Conservation (phyloP, 2,329 filamentous ascomycete species). For the Claviceps sp. region DNA sequence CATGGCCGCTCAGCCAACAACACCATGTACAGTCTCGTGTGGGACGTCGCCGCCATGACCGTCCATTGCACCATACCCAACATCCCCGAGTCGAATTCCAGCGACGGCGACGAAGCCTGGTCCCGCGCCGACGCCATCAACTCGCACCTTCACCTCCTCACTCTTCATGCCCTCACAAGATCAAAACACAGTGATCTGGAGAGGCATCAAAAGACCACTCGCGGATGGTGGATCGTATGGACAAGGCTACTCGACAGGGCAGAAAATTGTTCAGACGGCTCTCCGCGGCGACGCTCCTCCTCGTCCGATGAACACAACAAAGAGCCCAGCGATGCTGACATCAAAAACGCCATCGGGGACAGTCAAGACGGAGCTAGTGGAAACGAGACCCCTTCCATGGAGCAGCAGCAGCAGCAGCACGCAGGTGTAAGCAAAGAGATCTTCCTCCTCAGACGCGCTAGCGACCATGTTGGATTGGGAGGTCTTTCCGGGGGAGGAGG, state of each 20-base stretch:
- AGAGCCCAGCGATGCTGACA: constrained; percentile 7
- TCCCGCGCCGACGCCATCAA: constrained; percentile 49
- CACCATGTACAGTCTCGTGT: constrained; percentile 48
- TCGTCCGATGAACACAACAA: not conserved
- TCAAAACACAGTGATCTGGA: constrained; percentile 35
- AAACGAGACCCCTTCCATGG: not conserved
- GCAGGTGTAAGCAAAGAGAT: constrained; percentile 39
- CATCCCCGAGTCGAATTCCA: constrained; percentile 2
- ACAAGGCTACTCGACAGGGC: constrained; percentile 35
- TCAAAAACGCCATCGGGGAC: not conserved
- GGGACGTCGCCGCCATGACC: constrained; percentile 32
- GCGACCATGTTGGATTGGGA: constrained; percentile 35
- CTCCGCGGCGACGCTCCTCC: too few species aligned
- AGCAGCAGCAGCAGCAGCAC: not conserved
- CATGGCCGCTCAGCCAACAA: not conserved
- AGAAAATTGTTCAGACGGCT: not conserved
- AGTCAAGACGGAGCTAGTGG: constrained; percentile 1
- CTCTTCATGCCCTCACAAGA: constrained; percentile 35
- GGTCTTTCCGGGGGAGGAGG: constrained; percentile 25
- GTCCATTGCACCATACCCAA: constrained; percentile 4
- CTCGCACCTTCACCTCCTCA: constrained; percentile 51
- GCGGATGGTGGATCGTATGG: constrained; percentile 61
- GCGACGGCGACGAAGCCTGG: constrained; percentile 27
- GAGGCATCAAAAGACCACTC: constrained; percentile 50
- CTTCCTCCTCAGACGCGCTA: constrained; percentile 45